Evolutionary conservation across 306 rosid species (phyloP).

Genomic region (Glycine tomentella): DNA sequence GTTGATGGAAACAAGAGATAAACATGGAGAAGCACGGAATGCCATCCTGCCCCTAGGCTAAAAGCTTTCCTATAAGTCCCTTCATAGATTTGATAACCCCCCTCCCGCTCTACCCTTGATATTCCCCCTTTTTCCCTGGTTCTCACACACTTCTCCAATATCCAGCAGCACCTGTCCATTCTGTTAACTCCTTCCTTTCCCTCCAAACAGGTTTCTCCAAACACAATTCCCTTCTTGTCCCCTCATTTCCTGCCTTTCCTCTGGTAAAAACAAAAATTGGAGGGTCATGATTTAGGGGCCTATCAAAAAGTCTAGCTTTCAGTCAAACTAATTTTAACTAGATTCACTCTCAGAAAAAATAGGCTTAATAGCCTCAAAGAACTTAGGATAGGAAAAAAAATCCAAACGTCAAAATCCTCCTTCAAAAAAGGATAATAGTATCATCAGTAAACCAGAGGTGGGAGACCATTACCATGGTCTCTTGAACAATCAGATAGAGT

Average conservation of each 20-base stretch:
- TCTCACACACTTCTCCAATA: background rate
- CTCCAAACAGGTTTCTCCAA: background rate
- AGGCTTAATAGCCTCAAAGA: background rate
- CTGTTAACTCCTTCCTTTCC: background rate
- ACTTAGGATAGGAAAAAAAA: background rate
- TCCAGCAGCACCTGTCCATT: background rate
- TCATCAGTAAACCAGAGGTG: background rate
- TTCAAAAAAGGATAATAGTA: background rate
- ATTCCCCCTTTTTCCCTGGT: background rate
- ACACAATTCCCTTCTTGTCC: background rate
- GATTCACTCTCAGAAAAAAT: background rate
- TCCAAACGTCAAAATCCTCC: background rate
- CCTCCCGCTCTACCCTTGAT: background rate
- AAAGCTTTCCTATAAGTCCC: background rate
- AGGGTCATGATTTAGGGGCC: background rate
- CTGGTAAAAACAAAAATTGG: background rate
- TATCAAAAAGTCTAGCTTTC: background rate
- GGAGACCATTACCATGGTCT: background rate
- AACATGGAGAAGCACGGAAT: background rate
- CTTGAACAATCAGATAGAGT: no score
- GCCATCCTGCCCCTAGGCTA: background rate
- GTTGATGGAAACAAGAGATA: background rate
- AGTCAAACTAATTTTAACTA: constrained; percentile 5
- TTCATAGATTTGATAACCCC: background rate
- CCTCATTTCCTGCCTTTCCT: background rate